A percentile compares a stretch with the other conserved stretches of the same genome.
Evolutionary conservation across 108 stramenopile species (phyloP).

Genomic region (Nannochloropsis gaditana): DNA sequence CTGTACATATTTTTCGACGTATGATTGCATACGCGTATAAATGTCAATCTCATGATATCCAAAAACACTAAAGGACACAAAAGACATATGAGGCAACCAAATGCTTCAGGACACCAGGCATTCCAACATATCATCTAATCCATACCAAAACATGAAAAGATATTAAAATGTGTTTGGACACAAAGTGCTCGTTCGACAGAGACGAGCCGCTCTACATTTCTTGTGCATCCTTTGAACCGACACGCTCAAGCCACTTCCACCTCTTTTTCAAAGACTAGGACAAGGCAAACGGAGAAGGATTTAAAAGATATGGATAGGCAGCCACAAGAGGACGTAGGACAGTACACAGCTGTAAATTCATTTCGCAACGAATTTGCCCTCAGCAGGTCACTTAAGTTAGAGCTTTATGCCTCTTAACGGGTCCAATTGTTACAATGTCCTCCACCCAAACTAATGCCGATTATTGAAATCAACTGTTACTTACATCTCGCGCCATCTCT

Average conservation of each 20-base stretch:
- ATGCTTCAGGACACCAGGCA: background rate
- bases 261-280: background rate
- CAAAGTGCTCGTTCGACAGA: background rate
- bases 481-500: slow-evolving; percentile 24
- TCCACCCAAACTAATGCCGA: background rate
- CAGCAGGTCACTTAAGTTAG: background rate
- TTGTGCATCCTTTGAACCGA: too few relatives aligned
- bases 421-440: background rate
- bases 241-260: background rate
- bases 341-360: slow-evolving; percentile 12
- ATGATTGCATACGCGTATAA: too few relatives aligned
- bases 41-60: too few relatives aligned
- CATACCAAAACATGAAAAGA: too few relatives aligned
- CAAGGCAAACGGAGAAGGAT: background rate
- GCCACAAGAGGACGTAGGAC: background rate
- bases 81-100: too few relatives aligned
- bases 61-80: too few relatives aligned
- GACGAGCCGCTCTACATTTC: background rate
- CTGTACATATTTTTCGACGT: too few relatives aligned
- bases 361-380: background rate
- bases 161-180: background rate
- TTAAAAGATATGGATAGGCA: background rate
- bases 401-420: background rate
- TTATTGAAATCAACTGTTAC: background rate
- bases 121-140: too few relatives aligned